Conservation (phyloP, 2,329 filamentous ascomycete species). For the Penicillium italicum region DNA sequence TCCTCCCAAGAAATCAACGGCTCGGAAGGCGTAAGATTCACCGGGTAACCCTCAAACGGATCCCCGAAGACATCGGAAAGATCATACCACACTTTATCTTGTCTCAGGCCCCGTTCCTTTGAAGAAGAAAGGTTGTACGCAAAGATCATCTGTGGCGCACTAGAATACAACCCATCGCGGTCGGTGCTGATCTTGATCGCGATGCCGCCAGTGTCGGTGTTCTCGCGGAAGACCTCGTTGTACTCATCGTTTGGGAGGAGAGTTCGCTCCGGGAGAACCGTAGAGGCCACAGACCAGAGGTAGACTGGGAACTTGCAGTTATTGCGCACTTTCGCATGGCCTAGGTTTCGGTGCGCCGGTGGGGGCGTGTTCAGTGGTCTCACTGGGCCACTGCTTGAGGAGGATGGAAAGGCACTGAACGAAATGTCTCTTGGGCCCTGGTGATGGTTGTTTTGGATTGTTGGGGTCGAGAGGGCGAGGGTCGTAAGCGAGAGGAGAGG, state of each 20-base stretch:
- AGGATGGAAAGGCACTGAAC: slow-evolving; percentile 3
- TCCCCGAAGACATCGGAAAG: slow-evolving; percentile 46
- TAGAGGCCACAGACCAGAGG: slow-evolving; percentile 38
- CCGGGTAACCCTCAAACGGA: slow-evolving; percentile 34
- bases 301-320: slow-evolving; percentile 34
- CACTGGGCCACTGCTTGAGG: not conserved
- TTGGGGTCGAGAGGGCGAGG: slow-evolving; percentile 8
- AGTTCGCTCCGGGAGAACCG: slow-evolving; percentile 20
- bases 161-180: slow-evolving; percentile 33
- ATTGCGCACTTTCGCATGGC: slow-evolving; percentile 36
- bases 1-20: slow-evolving; percentile 29
- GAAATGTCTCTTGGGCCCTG: not conserved
- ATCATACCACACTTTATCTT: slow-evolving; percentile 40
- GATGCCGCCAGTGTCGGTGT: slow-evolving; percentile 38
- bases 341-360: slow-evolving; percentile 13
- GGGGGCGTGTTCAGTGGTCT: not conserved
- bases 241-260: slow-evolving; percentile 28
- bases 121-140: slow-evolving; percentile 39
- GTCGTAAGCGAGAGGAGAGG: slow-evolving; percentile 4
- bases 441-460: not conserved
- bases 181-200: slow-evolving; percentile 42
- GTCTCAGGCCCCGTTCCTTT: not conserved
- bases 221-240: slow-evolving; percentile 35
- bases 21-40: slow-evolving; percentile 24
- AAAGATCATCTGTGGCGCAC: slow-evolving; percentile 40